phyloP scores from a whole-genome alignment of 208 protist species.

The Trypanosoma vivax region DNA sequence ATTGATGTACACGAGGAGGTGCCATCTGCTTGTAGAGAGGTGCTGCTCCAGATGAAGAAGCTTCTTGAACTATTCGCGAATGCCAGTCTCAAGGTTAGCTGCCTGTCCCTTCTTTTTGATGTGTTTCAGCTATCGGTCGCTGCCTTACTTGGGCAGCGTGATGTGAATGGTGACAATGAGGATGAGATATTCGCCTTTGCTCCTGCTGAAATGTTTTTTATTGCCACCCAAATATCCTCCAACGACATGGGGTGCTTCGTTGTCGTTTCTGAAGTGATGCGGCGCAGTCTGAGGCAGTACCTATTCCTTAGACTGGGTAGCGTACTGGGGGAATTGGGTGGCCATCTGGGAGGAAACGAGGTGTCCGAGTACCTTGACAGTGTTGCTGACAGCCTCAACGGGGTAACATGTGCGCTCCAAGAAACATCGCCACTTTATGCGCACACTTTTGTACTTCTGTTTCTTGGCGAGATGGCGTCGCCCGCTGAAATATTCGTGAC shows the following conservation, averaged over 20 bases:
- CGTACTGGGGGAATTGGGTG: not conserved
- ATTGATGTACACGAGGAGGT: slow-evolving; percentile 11
- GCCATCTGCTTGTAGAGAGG: not conserved
- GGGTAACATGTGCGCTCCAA: slow-evolving; percentile 26
- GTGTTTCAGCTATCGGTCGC: slow-evolving; percentile 7
- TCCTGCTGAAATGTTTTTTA: slow-evolving; percentile 28
- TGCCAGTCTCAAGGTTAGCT: slow-evolving; percentile 18
- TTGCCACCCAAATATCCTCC: slow-evolving; percentile 13
- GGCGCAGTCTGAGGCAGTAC: slow-evolving; percentile 27
- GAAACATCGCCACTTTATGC: slow-evolving; percentile 17
- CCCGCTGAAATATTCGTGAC: not conserved
- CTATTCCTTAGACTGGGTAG: slow-evolving; percentile 5
- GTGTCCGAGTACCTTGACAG: slow-evolving; percentile 34
- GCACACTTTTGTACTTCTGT: slow-evolving; percentile 30
- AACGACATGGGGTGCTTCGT: slow-evolving; percentile 24
- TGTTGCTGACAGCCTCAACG: slow-evolving; percentile 24
- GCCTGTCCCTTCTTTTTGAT: slow-evolving; percentile 17
- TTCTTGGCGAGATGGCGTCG: slow-evolving; percentile 29
- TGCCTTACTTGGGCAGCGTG: not conserved
- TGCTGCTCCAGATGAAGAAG: slow-evolving; percentile 7
- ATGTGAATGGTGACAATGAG: not conserved
- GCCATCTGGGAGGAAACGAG: slow-evolving; percentile 6
- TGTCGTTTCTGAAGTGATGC: slow-evolving; percentile 35
- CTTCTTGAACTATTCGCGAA: slow-evolving; percentile 3
- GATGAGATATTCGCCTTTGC: slow-evolving; percentile 24